Evolutionary conservation across 768 basidiomycete genomes (phyloP).

Genomic region (Coprinopsis marcescibilis): DNA sequence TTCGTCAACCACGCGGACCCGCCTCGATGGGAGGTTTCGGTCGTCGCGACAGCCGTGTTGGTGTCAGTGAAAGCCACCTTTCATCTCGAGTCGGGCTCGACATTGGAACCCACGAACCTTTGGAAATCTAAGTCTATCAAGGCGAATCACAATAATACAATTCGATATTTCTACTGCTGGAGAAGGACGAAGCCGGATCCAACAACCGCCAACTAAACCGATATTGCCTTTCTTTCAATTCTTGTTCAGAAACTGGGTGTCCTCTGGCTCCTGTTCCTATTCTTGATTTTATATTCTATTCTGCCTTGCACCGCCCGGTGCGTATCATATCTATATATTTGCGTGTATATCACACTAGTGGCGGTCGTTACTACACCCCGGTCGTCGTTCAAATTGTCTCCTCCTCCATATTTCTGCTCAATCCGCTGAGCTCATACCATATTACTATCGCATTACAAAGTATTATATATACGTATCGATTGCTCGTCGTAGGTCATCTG

Average conservation of each 20-base stretch:
- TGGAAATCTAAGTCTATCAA: conserved; percentile 61
- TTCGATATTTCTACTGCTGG: not conserved
- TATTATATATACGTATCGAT: too few relatives aligned
- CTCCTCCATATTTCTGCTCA: too few relatives aligned
- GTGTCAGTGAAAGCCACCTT: conserved; percentile 33
- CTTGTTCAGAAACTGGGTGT: too few relatives aligned
- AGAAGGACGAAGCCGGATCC: conserved; percentile 25
- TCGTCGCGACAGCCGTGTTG: conserved; percentile 55
- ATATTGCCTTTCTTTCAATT: too few relatives aligned
- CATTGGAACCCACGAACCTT: conserved; percentile 78
- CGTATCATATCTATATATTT: too few relatives aligned
- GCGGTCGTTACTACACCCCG: too few relatives aligned
- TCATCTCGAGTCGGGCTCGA: conserved; percentile 69
- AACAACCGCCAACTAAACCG: not conserved
- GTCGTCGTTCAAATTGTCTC: too few relatives aligned
- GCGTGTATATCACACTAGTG: too few relatives aligned
- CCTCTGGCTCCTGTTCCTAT: not conserved
- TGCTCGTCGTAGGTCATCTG: too few relatives aligned
- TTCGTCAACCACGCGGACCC: conserved; percentile 84
- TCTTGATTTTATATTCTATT: not conserved
- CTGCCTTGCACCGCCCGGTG: too few relatives aligned
- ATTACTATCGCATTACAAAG: too few relatives aligned
- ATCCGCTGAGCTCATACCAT: too few relatives aligned
- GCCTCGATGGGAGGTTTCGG: conserved; percentile 65
- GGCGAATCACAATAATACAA: not conserved